phyloP scores from a whole-genome alignment of 2,329 filamentous ascomycete species.

The Pezicula radicicola region DNA sequence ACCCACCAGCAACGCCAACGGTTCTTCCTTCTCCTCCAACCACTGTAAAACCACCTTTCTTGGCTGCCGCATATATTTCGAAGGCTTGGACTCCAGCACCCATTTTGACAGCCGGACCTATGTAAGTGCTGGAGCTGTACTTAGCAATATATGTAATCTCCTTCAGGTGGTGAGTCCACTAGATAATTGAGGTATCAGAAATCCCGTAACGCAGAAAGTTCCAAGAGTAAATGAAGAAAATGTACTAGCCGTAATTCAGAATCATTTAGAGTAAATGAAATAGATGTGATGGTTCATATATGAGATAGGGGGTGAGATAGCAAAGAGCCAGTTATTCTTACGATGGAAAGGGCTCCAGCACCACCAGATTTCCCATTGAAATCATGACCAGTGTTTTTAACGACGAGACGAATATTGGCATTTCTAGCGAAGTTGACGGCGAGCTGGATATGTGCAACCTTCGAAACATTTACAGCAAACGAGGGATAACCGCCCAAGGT shows the following conservation, averaged over 20 bases:
- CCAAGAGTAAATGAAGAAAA: no score
- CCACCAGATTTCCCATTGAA: conserved; percentile 44
- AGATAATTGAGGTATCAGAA: neutral
- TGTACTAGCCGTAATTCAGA: no score
- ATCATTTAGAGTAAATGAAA: no score
- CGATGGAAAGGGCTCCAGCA: conserved; percentile 36
- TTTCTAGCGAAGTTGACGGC: conserved; percentile 31
- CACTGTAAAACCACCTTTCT: conserved; percentile 40
- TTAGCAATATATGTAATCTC: conserved; percentile 32
- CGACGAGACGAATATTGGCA: conserved; percentile 27
- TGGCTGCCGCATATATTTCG: conserved; percentile 37
- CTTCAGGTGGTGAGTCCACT: conserved; percentile 49
- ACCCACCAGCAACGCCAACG: conserved; percentile 39
- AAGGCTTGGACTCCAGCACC: conserved; percentile 42
- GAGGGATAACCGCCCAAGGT: conserved; percentile 13
- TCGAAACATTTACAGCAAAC: conserved; percentile 21
- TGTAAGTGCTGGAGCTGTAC: conserved; percentile 29
- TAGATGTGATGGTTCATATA: no score
- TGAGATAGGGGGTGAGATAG: no score
- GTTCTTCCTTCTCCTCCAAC: conserved; percentile 52
- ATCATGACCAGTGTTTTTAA: conserved; percentile 45
- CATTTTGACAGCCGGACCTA: conserved; percentile 33
- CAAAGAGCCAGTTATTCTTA: no score
- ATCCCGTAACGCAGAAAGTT: no score
- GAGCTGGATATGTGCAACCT: conserved; percentile 14